phyloP scores from a whole-genome alignment of 768 basidiomycete genomes.

The Mycena alexandri region DNA sequence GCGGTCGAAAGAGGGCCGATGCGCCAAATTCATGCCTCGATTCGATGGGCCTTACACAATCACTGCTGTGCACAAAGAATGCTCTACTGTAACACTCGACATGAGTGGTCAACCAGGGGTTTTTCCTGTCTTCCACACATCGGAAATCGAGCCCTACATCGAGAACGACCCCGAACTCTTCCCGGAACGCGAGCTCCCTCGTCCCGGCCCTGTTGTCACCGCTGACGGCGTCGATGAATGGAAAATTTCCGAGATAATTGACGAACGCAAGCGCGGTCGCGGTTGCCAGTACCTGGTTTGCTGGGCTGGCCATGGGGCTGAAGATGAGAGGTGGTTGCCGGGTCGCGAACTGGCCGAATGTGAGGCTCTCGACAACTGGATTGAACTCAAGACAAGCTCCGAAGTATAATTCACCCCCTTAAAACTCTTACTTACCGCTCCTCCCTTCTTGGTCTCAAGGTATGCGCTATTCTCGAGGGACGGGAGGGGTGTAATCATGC shows the following conservation, averaged over 20 bases:
- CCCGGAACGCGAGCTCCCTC: constrained; percentile 40
- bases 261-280: background rate
- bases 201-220: constrained; percentile 41
- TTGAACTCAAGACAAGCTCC: too few relatives aligned
- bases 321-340: background rate
- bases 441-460: too few relatives aligned
- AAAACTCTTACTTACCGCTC: too few relatives aligned
- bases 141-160: constrained; percentile 40
- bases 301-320: background rate
- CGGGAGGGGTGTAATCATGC: too few relatives aligned
- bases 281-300: background rate
- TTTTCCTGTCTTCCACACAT: constrained; percentile 50
- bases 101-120: constrained; percentile 36
- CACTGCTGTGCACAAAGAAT: constrained; percentile 28
- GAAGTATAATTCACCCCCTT: too few relatives aligned
- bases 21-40: constrained; percentile 54
- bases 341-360: background rate
- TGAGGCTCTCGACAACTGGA: constrained; percentile 1
- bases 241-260: background rate
- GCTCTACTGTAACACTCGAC: constrained; percentile 42
- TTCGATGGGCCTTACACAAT: constrained; percentile 48
- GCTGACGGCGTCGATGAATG: background rate
- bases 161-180: constrained; percentile 50
- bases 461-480: too few relatives aligned
- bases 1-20: constrained; percentile 36